Evolutionary conservation across 805 yeast species (phyloP).

Genomic region (Kodamaea nitidulidarum): DNA sequence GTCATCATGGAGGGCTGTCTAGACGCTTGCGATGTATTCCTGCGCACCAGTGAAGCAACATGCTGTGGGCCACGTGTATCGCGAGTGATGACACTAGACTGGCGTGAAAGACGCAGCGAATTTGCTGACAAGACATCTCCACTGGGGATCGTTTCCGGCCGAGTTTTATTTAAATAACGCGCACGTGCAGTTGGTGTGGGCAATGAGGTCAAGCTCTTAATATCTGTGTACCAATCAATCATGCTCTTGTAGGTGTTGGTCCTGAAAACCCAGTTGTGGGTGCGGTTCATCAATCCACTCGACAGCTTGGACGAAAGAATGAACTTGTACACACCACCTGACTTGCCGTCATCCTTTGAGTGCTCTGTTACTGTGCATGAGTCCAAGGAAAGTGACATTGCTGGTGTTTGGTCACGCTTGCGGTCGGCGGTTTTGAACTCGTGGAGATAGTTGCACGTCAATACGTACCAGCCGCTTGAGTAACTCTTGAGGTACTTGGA

Average conservation of each 20-base stretch:
- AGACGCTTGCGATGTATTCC: conserved; percentile 17
- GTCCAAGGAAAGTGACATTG: conserved; percentile 74
- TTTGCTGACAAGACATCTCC: conserved; percentile 4
- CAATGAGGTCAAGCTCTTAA: conserved; percentile 61
- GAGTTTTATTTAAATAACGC: conserved; percentile 29
- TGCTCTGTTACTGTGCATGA: conserved; percentile 83
- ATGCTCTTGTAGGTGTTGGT: conserved; percentile 77
- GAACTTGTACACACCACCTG: conserved; percentile 64
- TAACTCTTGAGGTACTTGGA: conserved; percentile 91
- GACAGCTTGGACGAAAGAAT: conserved; percentile 68
- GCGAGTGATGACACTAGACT: conserved; percentile 11
- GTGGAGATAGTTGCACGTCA: conserved; percentile 84
- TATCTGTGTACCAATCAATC: conserved; percentile 82
- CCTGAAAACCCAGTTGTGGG: conserved; percentile 93
- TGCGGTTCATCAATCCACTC: conserved; percentile 68
- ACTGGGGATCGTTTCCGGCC: conserved; percentile 9
- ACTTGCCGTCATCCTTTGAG: conserved; percentile 62
- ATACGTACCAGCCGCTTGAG: conserved; percentile 83
- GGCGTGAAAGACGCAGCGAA: conserved; percentile 6
- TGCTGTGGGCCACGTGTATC: conserved; percentile 10
- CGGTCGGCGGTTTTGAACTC: conserved; percentile 85
- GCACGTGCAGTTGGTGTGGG: conserved; percentile 60
- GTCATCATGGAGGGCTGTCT: conserved; percentile 13
- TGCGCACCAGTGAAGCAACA: background rate
- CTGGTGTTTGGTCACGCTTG: conserved; percentile 74